A percentile compares a stretch with the other conserved stretches of the same genome.
Conservation (phyloP, 2,329 filamentous ascomycete species). For the Dryadomyces quercivorus region DNA sequence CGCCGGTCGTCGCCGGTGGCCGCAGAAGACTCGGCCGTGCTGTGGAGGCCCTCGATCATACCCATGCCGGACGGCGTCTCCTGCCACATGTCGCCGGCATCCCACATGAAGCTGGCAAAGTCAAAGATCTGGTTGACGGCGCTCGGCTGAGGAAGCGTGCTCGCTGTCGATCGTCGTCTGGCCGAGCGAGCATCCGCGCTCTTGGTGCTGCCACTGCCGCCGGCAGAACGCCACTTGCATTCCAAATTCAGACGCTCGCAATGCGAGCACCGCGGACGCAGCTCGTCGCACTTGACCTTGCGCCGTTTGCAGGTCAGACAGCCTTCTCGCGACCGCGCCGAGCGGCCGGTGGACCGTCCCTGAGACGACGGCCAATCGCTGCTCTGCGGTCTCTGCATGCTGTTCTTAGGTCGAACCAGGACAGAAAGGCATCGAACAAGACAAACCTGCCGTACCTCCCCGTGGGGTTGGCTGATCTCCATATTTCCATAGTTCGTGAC, state of each 20-base stretch:
- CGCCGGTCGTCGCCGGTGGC: too few species aligned
- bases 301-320: conserved; percentile 37
- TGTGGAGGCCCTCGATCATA: conserved; percentile 1
- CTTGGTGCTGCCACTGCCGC: too few species aligned
- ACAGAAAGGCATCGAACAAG: too few species aligned
- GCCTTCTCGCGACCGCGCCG: conserved; percentile 17
- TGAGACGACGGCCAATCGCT: not conserved
- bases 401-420: not conserved
- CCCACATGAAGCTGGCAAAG: conserved; percentile 37
- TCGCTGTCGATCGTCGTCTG: too few species aligned
- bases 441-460: too few species aligned
- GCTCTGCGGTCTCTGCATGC: not conserved
- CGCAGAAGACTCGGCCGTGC: not conserved
- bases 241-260: conserved; percentile 40
- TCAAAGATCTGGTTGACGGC: conserved; percentile 31
- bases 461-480: too few species aligned
- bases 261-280: conserved; percentile 37
- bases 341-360: not conserved
- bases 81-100: conserved; percentile 24
- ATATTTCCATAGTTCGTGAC: too few species aligned
- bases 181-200: too few species aligned
- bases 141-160: not conserved
- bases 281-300: conserved; percentile 34
- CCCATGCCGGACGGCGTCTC: conserved; percentile 11
- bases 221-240: conserved; percentile 31